Percentiles rank a stretch among this genome's conserved stretches.
Conservation (phyloP, 306 rosid species). For the Quercus gilva region DNA sequence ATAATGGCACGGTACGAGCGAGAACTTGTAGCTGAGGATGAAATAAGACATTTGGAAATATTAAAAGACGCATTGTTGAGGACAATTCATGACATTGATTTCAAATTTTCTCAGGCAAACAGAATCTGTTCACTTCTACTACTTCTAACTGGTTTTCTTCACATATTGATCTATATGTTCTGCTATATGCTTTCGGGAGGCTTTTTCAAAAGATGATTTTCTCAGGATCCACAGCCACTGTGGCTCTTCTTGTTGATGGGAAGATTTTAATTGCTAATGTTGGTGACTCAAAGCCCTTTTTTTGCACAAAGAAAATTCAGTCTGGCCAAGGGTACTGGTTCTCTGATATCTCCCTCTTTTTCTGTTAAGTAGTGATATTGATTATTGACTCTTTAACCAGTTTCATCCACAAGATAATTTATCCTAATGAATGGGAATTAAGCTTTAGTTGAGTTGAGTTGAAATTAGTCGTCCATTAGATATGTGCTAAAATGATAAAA, state of each 20-base stretch:
- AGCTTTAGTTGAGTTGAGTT: too few relatives aligned
- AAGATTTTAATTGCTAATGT: background rate
- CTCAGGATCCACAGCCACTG: background rate
- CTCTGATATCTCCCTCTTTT: background rate
- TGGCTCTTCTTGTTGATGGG: background rate
- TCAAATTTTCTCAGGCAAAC: background rate
- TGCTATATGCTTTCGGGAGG: background rate
- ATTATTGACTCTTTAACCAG: too few relatives aligned
- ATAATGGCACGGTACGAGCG: background rate
- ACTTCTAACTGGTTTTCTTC: background rate
- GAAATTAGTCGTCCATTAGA: too few relatives aligned
- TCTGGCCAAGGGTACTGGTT: too few relatives aligned
- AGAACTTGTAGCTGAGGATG: background rate
- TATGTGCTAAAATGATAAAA: too few relatives aligned
- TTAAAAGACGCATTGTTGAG: background rate
- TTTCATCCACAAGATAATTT: too few relatives aligned
- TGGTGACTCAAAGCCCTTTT: too few relatives aligned
- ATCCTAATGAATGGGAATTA: too few relatives aligned
- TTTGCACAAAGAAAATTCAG: too few relatives aligned
- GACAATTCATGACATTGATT: background rate
- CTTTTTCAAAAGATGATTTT: background rate
- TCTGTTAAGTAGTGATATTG: too few relatives aligned
- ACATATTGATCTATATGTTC: background rate
- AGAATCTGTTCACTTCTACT: background rate
- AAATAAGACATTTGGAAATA: background rate